Conservation (phyloP, 2,329 filamentous ascomycete genomes). For the Ceratocystis cacaofunesta region DNA sequence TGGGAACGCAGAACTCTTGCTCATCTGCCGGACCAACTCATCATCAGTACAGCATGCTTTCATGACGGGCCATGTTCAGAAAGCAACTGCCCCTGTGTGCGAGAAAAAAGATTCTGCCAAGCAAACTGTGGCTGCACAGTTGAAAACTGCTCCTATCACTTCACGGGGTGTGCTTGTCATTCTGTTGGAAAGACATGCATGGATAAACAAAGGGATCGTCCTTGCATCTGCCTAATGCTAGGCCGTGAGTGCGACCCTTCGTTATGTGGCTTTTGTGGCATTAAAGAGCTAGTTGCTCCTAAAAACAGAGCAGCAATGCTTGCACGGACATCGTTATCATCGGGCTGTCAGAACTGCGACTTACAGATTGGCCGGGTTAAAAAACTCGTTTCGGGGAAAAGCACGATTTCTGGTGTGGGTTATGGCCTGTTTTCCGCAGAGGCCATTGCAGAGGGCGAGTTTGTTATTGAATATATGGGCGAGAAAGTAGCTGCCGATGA, state of each 20-base stretch:
- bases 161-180: conserved; percentile 52
- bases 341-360: conserved; percentile 55
- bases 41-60: conserved; percentile 48
- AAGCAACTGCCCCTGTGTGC: conserved; percentile 47
- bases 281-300: conserved; percentile 8
- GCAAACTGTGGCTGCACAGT: conserved; percentile 52
- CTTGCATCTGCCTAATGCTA: conserved; percentile 56
- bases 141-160: conserved; percentile 45
- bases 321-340: conserved; percentile 34
- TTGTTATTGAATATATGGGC: conserved; percentile 66
- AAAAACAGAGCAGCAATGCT: conserved; percentile 2
- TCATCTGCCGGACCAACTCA: conserved; percentile 40
- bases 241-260: conserved; percentile 71
- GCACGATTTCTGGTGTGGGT: conserved; percentile 51
- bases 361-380: conserved; percentile 55
- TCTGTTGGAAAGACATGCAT: conserved; percentile 43
- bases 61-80: conserved; percentile 53
- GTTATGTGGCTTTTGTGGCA: conserved; percentile 57
- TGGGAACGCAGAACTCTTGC: conserved; percentile 41
- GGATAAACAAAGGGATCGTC: conserved; percentile 39
- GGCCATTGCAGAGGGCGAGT: conserved; percentile 51
- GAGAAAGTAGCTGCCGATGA: conserved; percentile 60
- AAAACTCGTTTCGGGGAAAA: conserved; percentile 53
- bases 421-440: conserved; percentile 64
- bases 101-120: conserved; percentile 51